Evolutionary conservation across 2,329 filamentous ascomycete species (phyloP), one percentile per base, ranked within the genome.

Genomic region (Nemania serpens): DNA sequence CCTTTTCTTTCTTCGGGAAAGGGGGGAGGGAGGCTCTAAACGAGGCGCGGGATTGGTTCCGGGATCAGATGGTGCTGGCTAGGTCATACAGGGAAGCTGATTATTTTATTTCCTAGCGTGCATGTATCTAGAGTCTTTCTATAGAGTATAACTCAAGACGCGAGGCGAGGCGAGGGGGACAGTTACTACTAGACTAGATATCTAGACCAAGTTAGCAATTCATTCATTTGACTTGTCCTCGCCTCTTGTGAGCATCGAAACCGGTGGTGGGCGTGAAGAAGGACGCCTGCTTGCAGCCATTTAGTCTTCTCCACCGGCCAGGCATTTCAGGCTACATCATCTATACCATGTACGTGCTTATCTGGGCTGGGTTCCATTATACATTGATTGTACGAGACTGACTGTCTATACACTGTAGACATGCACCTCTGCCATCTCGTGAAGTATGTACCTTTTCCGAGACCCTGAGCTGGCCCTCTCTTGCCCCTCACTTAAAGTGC

Each of bases 401-500:
- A 33, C 39, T 61, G 61, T 59, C 20, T 20, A 55, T 65, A 63
- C 63, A 63, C 20, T 58, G 53, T 52, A 59, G n/a, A n/a, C n/a
- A n/a, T n/a, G n/a, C 58, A 46, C 48, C 52, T 55, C 49, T 25
- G 59, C 46, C 37, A 41, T 39, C 25, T 39, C 20, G 50, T 41
- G 42, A 47, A 39, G 41, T 46, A 17, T 36, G 25, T 33, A 18
- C 34, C 2, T n/a, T 25, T 17, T 36, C 12, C 18, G 17, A 52
- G 25, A 54, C 37, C 42, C n/a, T 18, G 34, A 33, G 37, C 36
- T 33, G 20, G 43, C 29, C 37, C 37, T 39, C 41, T 33, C 41
- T 34, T 42, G 20, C 33, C 25, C 36, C 42, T 53, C 37, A n/a
- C n/a, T 51, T 20, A 59, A 51, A 63, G 51, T 54, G 50, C 54